Percentiles rank a stretch among this genome's conserved stretches.
Evolutionary conservation across 1,139 yeast genomes (phyloP).

Genomic region (Keqinozyma sinolaborantium): DNA sequence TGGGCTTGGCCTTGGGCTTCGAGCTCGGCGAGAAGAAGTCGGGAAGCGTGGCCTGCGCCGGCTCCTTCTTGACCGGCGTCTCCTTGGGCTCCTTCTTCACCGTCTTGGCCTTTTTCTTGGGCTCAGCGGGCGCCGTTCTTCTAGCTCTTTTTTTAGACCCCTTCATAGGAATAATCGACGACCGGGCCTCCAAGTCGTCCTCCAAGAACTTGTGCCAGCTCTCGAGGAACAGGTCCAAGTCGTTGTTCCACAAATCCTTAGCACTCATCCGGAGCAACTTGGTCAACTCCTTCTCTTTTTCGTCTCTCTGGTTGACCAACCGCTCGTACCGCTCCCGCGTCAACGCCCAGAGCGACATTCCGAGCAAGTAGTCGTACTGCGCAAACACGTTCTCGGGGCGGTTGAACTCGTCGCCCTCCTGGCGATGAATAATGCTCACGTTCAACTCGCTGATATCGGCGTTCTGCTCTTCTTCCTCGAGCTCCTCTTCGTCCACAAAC

Average conservation of each 20-base stretch:
- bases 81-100: slow-evolving; percentile 12
- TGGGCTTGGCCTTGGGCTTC: slow-evolving; percentile 2
- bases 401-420: slow-evolving; percentile 24
- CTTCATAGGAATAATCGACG: slow-evolving; percentile 25
- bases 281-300: slow-evolving; percentile 70
- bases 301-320: slow-evolving; percentile 67
- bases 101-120: slow-evolving; percentile 6
- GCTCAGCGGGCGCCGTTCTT: slow-evolving; percentile 13
- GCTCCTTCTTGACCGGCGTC: slow-evolving; percentile 8
- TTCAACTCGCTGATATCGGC: slow-evolving; percentile 37
- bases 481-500: slow-evolving; percentile 23
- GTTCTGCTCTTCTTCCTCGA: slow-evolving; percentile 33
- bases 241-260: slow-evolving; percentile 84
- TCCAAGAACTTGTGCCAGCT: slow-evolving; percentile 63
- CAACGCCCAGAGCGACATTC: slow-evolving; percentile 92
- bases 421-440: slow-evolving; percentile 27
- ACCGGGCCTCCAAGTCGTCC: slow-evolving; percentile 29
- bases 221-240: slow-evolving; percentile 67
- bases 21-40: slow-evolving; percentile 11
- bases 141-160: slow-evolving; percentile 26
- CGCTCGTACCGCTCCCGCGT: slow-evolving; percentile 86
- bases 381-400: slow-evolving; percentile 47
- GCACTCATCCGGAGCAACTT: slow-evolving; percentile 65
- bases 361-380: slow-evolving; percentile 70
- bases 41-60: slow-evolving; percentile 8